Conservation (phyloP, 2,329 filamentous ascomycete genomes). For the Colletotrichum tropicale region DNA sequence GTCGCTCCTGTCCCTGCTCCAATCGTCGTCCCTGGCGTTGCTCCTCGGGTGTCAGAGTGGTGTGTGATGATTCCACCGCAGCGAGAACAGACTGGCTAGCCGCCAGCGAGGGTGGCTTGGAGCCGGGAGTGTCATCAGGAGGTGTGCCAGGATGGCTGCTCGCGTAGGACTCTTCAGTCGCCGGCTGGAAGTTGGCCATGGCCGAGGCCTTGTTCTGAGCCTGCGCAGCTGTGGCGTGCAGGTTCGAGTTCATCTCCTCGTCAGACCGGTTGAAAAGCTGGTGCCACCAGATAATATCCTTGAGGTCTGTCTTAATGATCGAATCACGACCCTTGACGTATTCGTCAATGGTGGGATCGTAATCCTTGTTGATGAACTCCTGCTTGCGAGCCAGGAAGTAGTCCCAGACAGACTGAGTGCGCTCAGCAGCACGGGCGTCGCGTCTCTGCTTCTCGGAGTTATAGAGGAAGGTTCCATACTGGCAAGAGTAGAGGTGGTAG, state of each 20-base stretch:
- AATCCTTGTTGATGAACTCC: slow-evolving; percentile 84
- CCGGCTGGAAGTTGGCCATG: slow-evolving; percentile 24
- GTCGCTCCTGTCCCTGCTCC: slow-evolving; percentile 25
- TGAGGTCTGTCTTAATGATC: slow-evolving; percentile 78
- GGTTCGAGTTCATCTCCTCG: slow-evolving; percentile 86
- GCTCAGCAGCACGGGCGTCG: slow-evolving; percentile 70
- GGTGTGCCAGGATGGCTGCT: slow-evolving; percentile 29
- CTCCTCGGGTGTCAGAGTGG: slow-evolving; percentile 48
- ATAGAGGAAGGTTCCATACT: slow-evolving; percentile 95
- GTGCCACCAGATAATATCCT: slow-evolving; percentile 92
- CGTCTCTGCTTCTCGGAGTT: slow-evolving; percentile 91
- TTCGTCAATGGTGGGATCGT: slow-evolving; percentile 78
- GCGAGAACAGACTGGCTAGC: slow-evolving; percentile 59
- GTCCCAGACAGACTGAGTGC: slow-evolving; percentile 90
- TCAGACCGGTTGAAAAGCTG: slow-evolving; percentile 86
- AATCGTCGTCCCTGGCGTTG: background rate
- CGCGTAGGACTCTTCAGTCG: slow-evolving; percentile 21
- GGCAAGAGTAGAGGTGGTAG: slow-evolving; percentile 94
- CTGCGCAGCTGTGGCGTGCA: slow-evolving; percentile 58
- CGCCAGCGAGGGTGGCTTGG: slow-evolving; percentile 41
- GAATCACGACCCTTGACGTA: slow-evolving; percentile 79
- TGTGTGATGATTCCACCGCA: slow-evolving; percentile 63
- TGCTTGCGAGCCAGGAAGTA: slow-evolving; percentile 84
- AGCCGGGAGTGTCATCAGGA: slow-evolving; percentile 29
- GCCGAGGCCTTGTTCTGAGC: slow-evolving; percentile 41